phyloP scores from a whole-genome alignment of 1,284 basidiomycete species.

The Athelia sp. region DNA sequence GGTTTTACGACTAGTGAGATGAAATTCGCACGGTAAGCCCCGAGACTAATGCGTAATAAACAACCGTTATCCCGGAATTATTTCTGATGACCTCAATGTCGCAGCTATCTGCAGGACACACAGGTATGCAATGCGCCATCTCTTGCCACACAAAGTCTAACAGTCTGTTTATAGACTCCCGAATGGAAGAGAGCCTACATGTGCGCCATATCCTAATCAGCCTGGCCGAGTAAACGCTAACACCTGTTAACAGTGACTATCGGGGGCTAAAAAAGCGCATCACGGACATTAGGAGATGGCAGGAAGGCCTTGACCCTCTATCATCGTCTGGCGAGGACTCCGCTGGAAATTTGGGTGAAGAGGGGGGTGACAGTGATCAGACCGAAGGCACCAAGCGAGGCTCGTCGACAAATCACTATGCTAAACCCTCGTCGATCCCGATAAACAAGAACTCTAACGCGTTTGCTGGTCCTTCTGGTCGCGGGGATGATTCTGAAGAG shows the following conservation, averaged over 20 bases:
- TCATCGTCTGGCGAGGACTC: conserved; percentile 8
- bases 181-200: conserved; percentile 85
- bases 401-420: no score
- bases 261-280: conserved; percentile 68
- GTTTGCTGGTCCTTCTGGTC: no score
- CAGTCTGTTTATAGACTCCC: conserved; percentile 43
- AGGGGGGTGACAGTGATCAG: no score
- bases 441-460: no score
- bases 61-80: not conserved
- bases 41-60: not conserved
- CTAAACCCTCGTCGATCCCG: not conserved
- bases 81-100: not conserved
- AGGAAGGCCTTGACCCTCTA: conserved; percentile 21
- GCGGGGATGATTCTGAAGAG: no score
- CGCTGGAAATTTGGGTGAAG: not conserved
- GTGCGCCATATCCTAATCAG: conserved; percentile 33
- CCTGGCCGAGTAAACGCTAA: conserved; percentile 5
- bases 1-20: conserved; percentile 21
- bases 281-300: conserved; percentile 44
- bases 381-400: no score
- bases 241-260: conserved; percentile 52
- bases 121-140: conserved; percentile 39
- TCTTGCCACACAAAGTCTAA: not conserved
- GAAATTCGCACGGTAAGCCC: conserved; percentile 51
- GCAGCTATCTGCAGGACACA: conserved; percentile 64